Conservation (phyloP, 768 basidiomycete species). For the Phallus indusiatus region DNA sequence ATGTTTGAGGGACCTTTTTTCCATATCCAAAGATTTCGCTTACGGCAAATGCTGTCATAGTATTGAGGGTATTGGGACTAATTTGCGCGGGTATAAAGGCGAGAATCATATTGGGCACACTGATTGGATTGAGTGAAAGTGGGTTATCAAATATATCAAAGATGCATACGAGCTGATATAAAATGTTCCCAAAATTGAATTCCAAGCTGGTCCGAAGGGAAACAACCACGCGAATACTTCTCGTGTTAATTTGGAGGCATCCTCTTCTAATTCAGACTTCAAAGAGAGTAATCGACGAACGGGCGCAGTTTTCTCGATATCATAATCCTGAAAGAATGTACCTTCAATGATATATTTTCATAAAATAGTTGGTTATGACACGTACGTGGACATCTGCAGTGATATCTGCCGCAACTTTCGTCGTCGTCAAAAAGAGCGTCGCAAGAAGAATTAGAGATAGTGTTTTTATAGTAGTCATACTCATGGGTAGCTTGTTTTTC, state of each 20-base stretch:
- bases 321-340: constrained; percentile 28
- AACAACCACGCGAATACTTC: constrained; percentile 74
- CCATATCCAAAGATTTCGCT: constrained; percentile 16
- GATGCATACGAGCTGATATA: constrained; percentile 87
- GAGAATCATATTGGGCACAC: constrained; percentile 90
- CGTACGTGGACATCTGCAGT: neutral
- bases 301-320: constrained; percentile 32
- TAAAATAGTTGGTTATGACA: neutral
- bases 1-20: neutral
- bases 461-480: neutral
- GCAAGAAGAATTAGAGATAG: constrained; percentile 1
- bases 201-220: constrained; percentile 86
- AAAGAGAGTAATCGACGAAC: constrained; percentile 43
- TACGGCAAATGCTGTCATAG: constrained; percentile 91
- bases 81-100: constrained; percentile 89
- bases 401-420: neutral
- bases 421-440: neutral
- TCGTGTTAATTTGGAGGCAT: constrained; percentile 67
- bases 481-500: neutral
- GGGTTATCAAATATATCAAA: neutral
- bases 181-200: constrained; percentile 87
- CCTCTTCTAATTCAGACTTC: constrained; percentile 50
- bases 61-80: constrained; percentile 75
- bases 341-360: neutral
- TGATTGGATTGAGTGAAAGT: constrained; percentile 21